Evolutionary conservation across 2,329 filamentous ascomycete species (phyloP), one percentile per base, ranked within the genome.

Genomic region (Diaporthe capsici): DNA sequence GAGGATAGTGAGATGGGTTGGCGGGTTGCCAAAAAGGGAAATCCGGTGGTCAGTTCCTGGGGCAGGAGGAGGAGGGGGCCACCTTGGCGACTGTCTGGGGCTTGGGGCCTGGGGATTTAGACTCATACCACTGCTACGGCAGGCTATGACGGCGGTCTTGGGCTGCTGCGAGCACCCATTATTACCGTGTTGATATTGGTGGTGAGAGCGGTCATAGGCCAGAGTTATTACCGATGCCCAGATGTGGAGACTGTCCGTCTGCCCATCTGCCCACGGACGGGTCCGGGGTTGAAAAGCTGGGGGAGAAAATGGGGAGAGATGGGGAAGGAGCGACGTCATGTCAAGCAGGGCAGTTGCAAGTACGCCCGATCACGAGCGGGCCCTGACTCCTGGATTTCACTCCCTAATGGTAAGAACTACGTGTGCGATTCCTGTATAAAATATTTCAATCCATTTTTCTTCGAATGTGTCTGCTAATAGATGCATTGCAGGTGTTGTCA

Each of bases 261-360:
- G 44, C 31, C 47, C 47, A 53, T n/a, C 49, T 53, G 34, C 49
- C 47, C 31, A 53, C 53, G 25, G 34, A 31, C n/a, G 47, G 63
- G 47, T 68, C 63, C 47, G 63, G 63, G 63, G 63, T 31, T 25
- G 63, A 68, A 68, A 68, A 68, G 61, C 61, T 51, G 63, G 63
- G 44, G 44, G 31, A 67, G 39, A 25, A 53, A 12, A 17, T 39
- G 47, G 28, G 63, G 44, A n/a, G 39, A n/a, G 15, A 55, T 12
- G 65, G 65, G 65, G 20, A 55, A 39, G 12, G 22, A 42, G 49
- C 65, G 65, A 70, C 65, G 65, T 70, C 65, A 70, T 70, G 34
- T 51, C 22, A 17, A 51, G 39, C 39, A 31, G 39, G 25, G 25
- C 39, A 65, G 25, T 34, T 17, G 31, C 25, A 44, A 31, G 17